Evolutionary conservation across 768 basidiomycete genomes (phyloP).

Genomic region (Hypholoma sublateritium): DNA sequence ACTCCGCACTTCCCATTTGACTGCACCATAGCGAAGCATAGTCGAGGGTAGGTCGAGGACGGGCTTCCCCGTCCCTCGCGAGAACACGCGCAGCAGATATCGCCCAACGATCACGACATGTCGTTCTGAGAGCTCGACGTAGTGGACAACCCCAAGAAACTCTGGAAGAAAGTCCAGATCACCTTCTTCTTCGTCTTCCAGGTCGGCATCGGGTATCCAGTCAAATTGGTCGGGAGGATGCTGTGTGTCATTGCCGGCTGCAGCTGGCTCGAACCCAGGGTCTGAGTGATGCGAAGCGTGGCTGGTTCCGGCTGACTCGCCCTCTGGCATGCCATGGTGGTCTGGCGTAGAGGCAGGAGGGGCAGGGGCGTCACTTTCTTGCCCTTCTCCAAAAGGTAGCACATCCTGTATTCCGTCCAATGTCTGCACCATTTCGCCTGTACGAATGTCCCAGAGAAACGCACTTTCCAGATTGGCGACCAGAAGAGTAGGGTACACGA

Average conservation of each 20-base stretch:
- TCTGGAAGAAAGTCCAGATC: constrained; percentile 7
- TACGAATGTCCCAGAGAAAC: constrained; percentile 64
- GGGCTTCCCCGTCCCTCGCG: constrained; percentile 41
- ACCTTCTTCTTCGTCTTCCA: constrained; percentile 6
- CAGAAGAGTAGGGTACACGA: constrained; percentile 66
- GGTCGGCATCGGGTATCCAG: constrained; percentile 1
- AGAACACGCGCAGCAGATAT: constrained; percentile 51
- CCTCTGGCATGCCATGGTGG: too few relatives aligned
- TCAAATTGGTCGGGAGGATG: neutral
- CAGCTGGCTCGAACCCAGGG: neutral
- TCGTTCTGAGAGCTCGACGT: constrained; percentile 62
- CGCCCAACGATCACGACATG: constrained; percentile 62
- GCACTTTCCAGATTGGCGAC: constrained; percentile 44
- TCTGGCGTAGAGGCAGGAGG: too few relatives aligned
- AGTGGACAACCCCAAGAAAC: constrained; percentile 44
- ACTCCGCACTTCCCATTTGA: constrained; percentile 29
- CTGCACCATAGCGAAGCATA: constrained; percentile 31
- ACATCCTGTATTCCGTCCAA: constrained; percentile 39
- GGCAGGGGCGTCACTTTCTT: neutral
- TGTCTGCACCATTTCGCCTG: constrained; percentile 46
- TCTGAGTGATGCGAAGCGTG: too few relatives aligned
- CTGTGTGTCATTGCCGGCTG: neutral
- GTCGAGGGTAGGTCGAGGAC: constrained; percentile 43
- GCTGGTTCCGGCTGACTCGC: too few relatives aligned
- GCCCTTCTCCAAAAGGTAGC: neutral